Base-by-base conservation (phyloP, 306 rosid species). In the Boehmeria nivea region DNA sequence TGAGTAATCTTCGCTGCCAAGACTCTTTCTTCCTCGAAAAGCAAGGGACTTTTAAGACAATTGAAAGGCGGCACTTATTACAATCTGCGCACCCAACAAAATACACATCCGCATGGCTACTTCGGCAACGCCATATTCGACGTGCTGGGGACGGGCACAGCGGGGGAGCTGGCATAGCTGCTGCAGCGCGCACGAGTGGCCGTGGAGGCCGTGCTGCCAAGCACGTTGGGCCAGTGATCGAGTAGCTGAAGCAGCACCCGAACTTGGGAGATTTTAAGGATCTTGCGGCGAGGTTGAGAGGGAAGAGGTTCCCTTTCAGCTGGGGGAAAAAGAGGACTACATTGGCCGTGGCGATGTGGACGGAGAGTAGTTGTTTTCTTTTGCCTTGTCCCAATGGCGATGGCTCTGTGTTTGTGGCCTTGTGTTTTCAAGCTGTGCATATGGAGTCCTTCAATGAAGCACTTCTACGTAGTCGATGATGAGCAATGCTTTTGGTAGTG, bases 291-390 rank as follows among this genome's bases (percentile, higher is more conserved):
- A 48, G 54, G 17, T 22, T 68, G 1, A 54, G 73, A 11, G 64
- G 61, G 49, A 66, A 63, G 0, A 17, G 57, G 8, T 75, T 76
- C 2, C 46, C 70, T 8, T 78, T 83, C 25, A 75, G 81, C 48
- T 86, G 85, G 95, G 85, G 89, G 85, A 87, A 2, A 80, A 74
- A 27, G 81, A 79, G 22, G 27, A 65, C 23, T 71, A 68, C 37
- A 76, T 78, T 73, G 85, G 83, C 2, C 80, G 83, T 0, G 80
- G 80, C 3, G 73, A 48, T 3, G 26, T 17, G 5, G 95, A 86
- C 58, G 95, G 87, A 7, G 69, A 71, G 43, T 43, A 67, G n/a
- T 36, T 66, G 61, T n/a, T 27, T 80, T 37, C 72, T 75, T 56
- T n/a, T 25, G 6, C 72, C 75, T 0, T 53, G 78, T 40, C 60